Base-by-base conservation (phyloP, 2,329 filamentous ascomycete species). In the Fusarium oxysporum region DNA sequence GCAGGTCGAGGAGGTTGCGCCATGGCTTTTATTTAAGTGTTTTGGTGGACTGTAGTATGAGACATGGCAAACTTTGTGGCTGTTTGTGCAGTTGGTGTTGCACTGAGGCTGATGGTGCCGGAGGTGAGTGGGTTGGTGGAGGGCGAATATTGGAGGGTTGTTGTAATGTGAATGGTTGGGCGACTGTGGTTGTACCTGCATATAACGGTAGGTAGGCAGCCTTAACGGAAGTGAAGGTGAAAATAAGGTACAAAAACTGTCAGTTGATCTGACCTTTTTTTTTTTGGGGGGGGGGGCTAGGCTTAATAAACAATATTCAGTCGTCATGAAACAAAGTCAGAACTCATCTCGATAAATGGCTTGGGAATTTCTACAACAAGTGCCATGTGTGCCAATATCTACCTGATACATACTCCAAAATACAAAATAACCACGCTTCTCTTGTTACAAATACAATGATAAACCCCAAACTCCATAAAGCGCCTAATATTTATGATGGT, bases 171-270 rank as follows among this genome's bases (percentile, higher is more conserved):
- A 37, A 30, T 37, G 41, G 17, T 25, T 35, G 14, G 47, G 37
- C 44, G 38, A 30, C 57, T 64, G 44, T 44, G 16, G 41, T 28
- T 63, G 54, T 65, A 61, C 70, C 55, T 72, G 70, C 68, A 72
- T 58, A 23, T 33, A 16, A 50, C 47, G 25, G 25, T 25, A 55
- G 57, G 28, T 41, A 21, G 50, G 50, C 14, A 54, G 28, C 50
- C 23, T 28, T 28, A 13, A 8, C 30, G 13, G 16, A 50, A 54
- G 37, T 30, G 23, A 44, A 40, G 32, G 41, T 40, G 28, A 28
- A 38, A 37, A 32, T 35, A 33, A 33, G 38, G 19, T 19, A 28
- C 12, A 21, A 33, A 30, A 47, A 47, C 30, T 12, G 30, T n/a
- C 25, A 35, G 17, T 48, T 10, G 13, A 48, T 23, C 19, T 30